Evolutionary conservation across 202 grass and related monocot species (phyloP).

Genomic region (Zizania palustris): DNA sequence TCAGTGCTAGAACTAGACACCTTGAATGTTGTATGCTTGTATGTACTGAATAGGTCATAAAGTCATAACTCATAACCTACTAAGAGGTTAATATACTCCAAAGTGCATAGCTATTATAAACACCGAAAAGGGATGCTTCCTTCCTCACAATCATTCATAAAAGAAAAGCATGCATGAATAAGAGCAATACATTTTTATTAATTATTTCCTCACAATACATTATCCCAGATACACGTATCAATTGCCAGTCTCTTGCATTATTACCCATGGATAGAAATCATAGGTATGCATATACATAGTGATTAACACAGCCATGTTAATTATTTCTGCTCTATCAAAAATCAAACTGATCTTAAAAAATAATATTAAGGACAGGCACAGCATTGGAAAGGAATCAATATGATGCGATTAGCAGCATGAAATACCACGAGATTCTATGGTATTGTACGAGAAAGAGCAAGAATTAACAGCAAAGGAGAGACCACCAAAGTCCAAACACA

Average conservation of each 20-base stretch:
- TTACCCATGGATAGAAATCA: slow-evolving; percentile 24
- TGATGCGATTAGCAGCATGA: not conserved
- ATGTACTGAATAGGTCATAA: not conserved
- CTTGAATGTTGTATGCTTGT: not conserved
- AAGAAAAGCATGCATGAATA: not conserved
- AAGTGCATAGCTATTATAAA: not conserved
- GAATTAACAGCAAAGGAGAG: slow-evolving; percentile 39
- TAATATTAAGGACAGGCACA: not conserved
- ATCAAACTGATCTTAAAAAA: slow-evolving; percentile 1
- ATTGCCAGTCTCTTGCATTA: slow-evolving; percentile 14
- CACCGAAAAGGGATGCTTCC: not conserved
- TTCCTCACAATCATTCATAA: not conserved
- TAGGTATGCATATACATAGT: not conserved
- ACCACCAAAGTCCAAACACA: slow-evolving; percentile 2
- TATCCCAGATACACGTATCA: slow-evolving; percentile 17
- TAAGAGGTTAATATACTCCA: slow-evolving; percentile 17
- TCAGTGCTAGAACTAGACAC: not conserved
- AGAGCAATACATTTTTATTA: not conserved
- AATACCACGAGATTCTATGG: not conserved
- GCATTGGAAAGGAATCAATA: not conserved
- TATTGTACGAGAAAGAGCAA: not conserved
- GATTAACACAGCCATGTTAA: not conserved
- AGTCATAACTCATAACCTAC: not conserved
- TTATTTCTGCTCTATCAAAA: slow-evolving; percentile 13
- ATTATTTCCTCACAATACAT: not conserved